These are phyloP conservation scores for Neurospora africana DNA, from an alignment of 495 filamentous ascomycete genomes.

Conservation along the genomic window DNA sequence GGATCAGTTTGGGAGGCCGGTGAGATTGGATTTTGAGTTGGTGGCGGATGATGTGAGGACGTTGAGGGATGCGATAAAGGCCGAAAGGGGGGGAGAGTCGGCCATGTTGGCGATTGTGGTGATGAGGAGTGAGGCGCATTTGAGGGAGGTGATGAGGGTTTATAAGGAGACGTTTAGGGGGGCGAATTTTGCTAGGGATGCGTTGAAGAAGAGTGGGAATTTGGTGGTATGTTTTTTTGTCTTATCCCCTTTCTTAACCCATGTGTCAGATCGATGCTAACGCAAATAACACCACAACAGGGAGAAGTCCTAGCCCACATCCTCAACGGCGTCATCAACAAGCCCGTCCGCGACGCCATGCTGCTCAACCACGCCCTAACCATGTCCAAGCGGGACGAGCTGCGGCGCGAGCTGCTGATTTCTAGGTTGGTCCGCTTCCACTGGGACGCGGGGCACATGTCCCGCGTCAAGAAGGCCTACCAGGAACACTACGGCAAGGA, in stretches of 20 bases:
- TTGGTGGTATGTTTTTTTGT: too few relatives aligned
- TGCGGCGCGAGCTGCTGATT: slow-evolving; percentile 74
- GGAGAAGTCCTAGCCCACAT: slow-evolving; percentile 93
- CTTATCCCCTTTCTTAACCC: too few relatives aligned
- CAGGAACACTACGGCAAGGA: slow-evolving; percentile 59
- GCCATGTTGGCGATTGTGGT: slow-evolving; percentile 85
- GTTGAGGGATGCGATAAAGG: slow-evolving; percentile 57
- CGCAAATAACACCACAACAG: slow-evolving; percentile 29
- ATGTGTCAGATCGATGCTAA: too few relatives aligned
- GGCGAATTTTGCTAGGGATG: slow-evolving; percentile 76
- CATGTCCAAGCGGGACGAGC: slow-evolving; percentile 46
- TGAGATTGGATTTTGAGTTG: slow-evolving; percentile 36
- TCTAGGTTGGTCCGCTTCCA: slow-evolving; percentile 71
- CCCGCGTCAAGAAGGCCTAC: slow-evolving; percentile 59
- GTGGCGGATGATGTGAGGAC: slow-evolving; percentile 62
- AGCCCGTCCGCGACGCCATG: slow-evolving; percentile 85
- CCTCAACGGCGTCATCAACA: slow-evolving; percentile 92
- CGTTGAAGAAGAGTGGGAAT: slow-evolving; percentile 80
- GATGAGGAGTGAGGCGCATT: slow-evolving; percentile 63
- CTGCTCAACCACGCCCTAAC: slow-evolving; percentile 87
- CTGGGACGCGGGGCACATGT: slow-evolving; percentile 72
- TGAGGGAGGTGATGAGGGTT: slow-evolving; percentile 63
- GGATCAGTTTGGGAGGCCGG: slow-evolving; percentile 33
- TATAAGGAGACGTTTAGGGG: slow-evolving; percentile 57
- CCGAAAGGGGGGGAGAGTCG: slow-evolving; percentile 70